A percentile compares a stretch with the other conserved stretches of the same genome.
Conservation (phyloP, 768 basidiomycete species). For the Tulasnella sp. region DNA sequence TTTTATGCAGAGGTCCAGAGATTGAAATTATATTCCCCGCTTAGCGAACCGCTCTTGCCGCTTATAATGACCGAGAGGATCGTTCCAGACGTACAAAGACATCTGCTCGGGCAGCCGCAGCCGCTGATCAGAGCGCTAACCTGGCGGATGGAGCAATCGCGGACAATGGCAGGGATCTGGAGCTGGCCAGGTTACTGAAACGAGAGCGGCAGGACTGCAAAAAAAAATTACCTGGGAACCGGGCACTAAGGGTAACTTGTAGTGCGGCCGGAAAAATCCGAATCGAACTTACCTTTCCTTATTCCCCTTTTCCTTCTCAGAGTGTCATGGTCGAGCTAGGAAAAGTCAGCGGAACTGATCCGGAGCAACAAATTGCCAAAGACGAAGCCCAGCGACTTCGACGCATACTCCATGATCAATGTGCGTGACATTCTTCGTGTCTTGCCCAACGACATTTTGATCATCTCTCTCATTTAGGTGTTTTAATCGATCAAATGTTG, state of each 20-base stretch:
- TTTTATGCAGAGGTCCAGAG: neutral
- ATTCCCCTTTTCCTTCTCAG: constrained; percentile 27
- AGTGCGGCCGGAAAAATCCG: neutral
- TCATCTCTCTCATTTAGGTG: constrained; percentile 39
- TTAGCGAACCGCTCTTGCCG: constrained; percentile 68
- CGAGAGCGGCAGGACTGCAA: constrained; percentile 52
- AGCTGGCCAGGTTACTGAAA: constrained; percentile 51
- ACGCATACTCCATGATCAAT: constrained; percentile 55
- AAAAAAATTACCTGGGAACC: constrained; percentile 41
- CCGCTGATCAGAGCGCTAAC: neutral
- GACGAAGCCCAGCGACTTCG: constrained; percentile 52
- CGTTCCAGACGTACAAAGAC: constrained; percentile 14
- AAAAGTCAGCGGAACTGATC: constrained; percentile 47
- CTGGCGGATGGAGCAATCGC: neutral
- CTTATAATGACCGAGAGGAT: constrained; percentile 58
- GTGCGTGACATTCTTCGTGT: constrained; percentile 50
- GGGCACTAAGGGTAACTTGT: constrained; percentile 50
- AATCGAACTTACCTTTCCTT: neutral
- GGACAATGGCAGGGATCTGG: constrained; percentile 60
- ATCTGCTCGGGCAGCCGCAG: constrained; percentile 14
- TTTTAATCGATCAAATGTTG: constrained; percentile 61
- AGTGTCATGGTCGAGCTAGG: constrained; percentile 56
- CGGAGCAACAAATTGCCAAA: constrained; percentile 58
- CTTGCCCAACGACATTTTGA: too few relatives aligned
- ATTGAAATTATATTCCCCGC: neutral